Conservation (phyloP, 192 early-diverging fungal species). For the Cladochytrium replicatum region DNA sequence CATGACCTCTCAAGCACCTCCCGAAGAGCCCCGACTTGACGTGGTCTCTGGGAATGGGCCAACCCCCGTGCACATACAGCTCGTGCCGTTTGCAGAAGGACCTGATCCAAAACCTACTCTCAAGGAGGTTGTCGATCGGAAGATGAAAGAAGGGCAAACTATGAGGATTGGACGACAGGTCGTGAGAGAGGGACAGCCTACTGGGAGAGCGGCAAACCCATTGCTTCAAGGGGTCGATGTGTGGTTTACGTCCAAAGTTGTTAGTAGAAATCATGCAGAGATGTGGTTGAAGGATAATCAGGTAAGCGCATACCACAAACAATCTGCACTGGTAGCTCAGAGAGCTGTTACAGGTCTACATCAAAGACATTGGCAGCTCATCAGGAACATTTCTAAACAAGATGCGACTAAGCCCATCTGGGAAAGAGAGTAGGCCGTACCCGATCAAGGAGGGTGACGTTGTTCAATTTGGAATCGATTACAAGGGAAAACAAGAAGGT, state of each 20-base stretch:
- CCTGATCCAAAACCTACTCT: constrained; percentile 9
- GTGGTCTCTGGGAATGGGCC: too few relatives aligned
- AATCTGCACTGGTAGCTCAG: background rate
- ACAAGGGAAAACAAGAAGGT: constrained; percentile 47
- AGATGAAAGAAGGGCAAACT: constrained; percentile 29
- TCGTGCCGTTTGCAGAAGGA: background rate
- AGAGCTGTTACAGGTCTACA: constrained; percentile 82
- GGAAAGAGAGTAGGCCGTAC: constrained; percentile 71
- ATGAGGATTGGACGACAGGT: constrained; percentile 41
- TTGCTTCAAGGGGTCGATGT: constrained; percentile 24
- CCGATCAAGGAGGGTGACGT: constrained; percentile 54
- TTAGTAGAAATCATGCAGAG: constrained; percentile 85
- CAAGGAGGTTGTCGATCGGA: constrained; percentile 35
- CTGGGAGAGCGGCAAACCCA: constrained; percentile 19
- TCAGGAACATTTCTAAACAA: constrained; percentile 98
- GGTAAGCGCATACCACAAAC: constrained; percentile 10
- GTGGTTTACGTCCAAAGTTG: constrained; percentile 71
- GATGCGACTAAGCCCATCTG: constrained; percentile 78
- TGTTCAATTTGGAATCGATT: constrained; percentile 50
- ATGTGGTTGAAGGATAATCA: constrained; percentile 74
- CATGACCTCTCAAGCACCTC: too few relatives aligned
- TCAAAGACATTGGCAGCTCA: constrained; percentile 91
- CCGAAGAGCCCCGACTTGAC: too few relatives aligned
- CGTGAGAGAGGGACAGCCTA: constrained; percentile 29
- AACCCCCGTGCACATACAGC: background rate